Evolutionary conservation across 1,284 basidiomycete genomes (phyloP), one percentile per base, ranked within the genome.

Genomic region (Ustilago nuda): DNA sequence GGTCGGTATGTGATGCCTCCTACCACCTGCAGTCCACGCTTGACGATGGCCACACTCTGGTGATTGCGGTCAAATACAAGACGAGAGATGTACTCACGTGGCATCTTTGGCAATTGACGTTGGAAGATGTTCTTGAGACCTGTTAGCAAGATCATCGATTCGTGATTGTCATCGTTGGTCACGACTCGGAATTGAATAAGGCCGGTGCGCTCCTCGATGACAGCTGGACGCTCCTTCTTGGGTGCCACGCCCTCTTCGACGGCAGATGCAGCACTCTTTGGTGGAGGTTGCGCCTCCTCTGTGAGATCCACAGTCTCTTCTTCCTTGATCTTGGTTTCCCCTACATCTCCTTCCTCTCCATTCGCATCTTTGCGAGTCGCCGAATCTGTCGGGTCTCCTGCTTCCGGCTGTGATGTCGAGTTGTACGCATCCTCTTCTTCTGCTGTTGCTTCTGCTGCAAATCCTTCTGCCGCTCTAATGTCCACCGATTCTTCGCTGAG

Each of bases 61-160:
- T 97, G 97, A 82, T 95, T 97, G 46, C 90, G 89, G 85, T 99
- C 96, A 75, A 95, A 93, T 0, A 99, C 96, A 15, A 99, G 89
- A 41, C 97, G 91, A 1, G 97, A 94, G 77, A 99, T 99, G 83
- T 99, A 99, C 86, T 99, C 97, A 82, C 95, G 89, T 23, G 97
- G 97, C 97, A 99, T 99, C 87, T 98, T 98, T 8, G 97, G 97
- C 7, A 99, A 87, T 86, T 99, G 97, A 76, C 94, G 94, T 86
- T 98, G 96, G 84, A 99, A 99, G 30, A 99, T 91, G 30, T 94
- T 96, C 87, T 98, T 99, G 70, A 98, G 89, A 12, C 95, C 94
- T 0, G 95, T 95, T 54, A 98, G 89, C 61, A 99, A 91, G 65
- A 98, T 91, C 45, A 92, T 88, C 6, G 86, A 86, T 39, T 85